Evolutionary conservation across 192 early-diverging fungal genomes (phyloP).

Genomic region (Kappamyces sp.): DNA sequence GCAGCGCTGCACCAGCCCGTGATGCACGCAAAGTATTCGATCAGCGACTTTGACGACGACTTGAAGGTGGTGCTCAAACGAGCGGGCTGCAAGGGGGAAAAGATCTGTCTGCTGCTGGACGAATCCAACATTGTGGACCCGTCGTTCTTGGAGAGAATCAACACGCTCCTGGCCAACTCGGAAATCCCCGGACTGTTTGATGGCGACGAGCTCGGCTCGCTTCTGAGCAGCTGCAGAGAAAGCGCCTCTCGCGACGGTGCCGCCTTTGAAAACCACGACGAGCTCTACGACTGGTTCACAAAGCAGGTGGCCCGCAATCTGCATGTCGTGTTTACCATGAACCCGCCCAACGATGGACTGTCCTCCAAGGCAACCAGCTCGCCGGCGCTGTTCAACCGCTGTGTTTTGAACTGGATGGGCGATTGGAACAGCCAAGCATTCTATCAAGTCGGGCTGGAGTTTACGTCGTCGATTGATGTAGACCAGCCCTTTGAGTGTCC

Average conservation of each 20-base stretch:
- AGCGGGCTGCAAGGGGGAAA: conserved; percentile 94
- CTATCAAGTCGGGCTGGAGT: conserved; percentile 96
- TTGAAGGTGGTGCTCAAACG: conserved; percentile 81
- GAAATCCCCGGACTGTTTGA: conserved; percentile 99
- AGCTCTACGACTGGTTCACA: conserved; percentile 97
- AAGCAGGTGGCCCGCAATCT: conserved; percentile 92
- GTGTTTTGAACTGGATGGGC: conserved; percentile 99
- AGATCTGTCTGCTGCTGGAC: conserved; percentile 96
- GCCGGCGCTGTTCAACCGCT: conserved; percentile 99
- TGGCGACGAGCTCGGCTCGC: conserved; percentile 89
- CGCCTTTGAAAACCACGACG: conserved; percentile 88
- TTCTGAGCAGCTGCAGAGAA: conserved; percentile 94
- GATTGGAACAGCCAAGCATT: conserved; percentile 98
- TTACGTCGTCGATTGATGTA: conserved; percentile 84
- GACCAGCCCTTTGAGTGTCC: conserved; percentile 38
- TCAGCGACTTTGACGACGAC: conserved; percentile 98
- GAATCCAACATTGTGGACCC: conserved; percentile 96
- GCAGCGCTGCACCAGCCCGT: conserved; percentile 92
- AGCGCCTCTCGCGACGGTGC: conserved; percentile 87
- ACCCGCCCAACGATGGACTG: conserved; percentile 89
- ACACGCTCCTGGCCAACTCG: conserved; percentile 96
- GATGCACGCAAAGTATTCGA: conserved; percentile 95
- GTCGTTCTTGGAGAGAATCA: conserved; percentile 99
- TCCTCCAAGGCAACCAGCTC: conserved; percentile 92
- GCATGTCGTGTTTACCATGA: conserved; percentile 99